These are phyloP conservation scores for Cytospora schulzeri DNA, from an alignment of 2,329 filamentous ascomycete species.

Conservation along the genomic window DNA sequence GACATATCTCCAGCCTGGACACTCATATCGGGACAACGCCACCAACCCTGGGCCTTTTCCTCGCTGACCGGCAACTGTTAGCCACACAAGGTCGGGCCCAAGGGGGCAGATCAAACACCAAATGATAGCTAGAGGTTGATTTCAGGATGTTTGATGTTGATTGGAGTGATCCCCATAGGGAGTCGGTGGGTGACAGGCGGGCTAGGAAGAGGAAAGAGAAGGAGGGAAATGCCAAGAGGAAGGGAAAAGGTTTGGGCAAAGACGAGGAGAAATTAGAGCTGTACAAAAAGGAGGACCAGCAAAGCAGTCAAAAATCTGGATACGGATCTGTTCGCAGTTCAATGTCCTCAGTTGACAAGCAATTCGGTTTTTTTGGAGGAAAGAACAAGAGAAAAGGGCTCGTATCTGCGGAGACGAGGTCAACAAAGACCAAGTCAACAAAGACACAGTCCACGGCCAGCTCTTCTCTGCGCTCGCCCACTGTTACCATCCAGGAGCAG, in stretches of 20 bases:
- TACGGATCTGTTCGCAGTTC: conserved; percentile 50
- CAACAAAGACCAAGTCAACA: conserved; percentile 7
- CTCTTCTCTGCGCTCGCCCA: conserved; percentile 22
- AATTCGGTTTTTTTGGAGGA: conserved; percentile 48
- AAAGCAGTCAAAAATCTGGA: conserved; percentile 31
- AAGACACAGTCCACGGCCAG: conserved; percentile 17
- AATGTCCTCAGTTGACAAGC: conserved; percentile 43
- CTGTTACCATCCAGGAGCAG: conserved; percentile 19
- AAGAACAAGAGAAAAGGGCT: conserved; percentile 41
- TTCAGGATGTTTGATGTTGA: conserved; percentile 59
- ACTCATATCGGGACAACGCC: background rate
- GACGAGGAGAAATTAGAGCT: conserved; percentile 26
- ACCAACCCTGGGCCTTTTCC: background rate
- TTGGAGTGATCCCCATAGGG: conserved; percentile 57
- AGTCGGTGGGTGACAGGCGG: conserved; percentile 55
- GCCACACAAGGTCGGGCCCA: background rate
- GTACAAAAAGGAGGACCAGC: conserved; percentile 35
- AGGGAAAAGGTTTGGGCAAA: background rate
- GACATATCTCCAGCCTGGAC: background rate
- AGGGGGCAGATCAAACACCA: background rate
- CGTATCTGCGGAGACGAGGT: conserved; percentile 31
- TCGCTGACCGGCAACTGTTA: too few relatives aligned
- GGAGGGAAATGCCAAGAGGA: conserved; percentile 34
- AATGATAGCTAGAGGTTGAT: conserved; percentile 16
- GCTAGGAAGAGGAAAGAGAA: conserved; percentile 50